phyloP scores from a whole-genome alignment of 2,329 filamentous ascomycete species.

The Colletotrichum somersetense region DNA sequence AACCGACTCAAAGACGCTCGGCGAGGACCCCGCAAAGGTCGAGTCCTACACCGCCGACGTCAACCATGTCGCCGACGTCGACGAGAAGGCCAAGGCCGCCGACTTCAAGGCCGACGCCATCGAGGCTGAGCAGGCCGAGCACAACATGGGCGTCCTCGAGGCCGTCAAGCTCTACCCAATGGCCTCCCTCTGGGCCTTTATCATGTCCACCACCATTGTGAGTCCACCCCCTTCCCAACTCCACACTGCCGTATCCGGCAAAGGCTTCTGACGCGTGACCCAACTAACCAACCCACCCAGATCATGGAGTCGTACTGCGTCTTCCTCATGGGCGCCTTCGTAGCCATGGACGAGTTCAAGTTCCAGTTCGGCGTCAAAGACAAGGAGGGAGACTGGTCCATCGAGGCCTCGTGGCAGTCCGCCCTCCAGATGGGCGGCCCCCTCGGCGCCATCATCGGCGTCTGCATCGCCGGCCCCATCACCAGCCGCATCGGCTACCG shows the following conservation, averaged over 20 bases:
- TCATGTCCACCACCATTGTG: constrained; percentile 54
- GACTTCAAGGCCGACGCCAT: constrained; percentile 66
- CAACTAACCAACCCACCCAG: constrained; percentile 50
- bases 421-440: constrained; percentile 68
- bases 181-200: constrained; percentile 55
- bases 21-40: constrained; percentile 29
- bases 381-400: constrained; percentile 29
- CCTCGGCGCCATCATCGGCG: constrained; percentile 70
- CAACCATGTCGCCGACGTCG: constrained; percentile 39
- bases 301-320: constrained; percentile 76
- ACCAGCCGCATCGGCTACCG: constrained; percentile 71
- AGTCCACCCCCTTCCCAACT: no score
- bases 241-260: no score
- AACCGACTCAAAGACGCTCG: constrained; percentile 33
- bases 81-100: constrained; percentile 54
- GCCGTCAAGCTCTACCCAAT: constrained; percentile 52
- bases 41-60: constrained; percentile 28
- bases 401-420: constrained; percentile 68
- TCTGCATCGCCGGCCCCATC: constrained; percentile 70
- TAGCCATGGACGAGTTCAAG: constrained; percentile 63
- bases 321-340: constrained; percentile 71
- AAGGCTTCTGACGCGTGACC: no score
- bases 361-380: constrained; percentile 62
- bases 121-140: constrained; percentile 64
- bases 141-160: constrained; percentile 51